Base-by-base conservation (phyloP, 139 green algal genomes). In the Tetradesmus obliquus region DNA sequence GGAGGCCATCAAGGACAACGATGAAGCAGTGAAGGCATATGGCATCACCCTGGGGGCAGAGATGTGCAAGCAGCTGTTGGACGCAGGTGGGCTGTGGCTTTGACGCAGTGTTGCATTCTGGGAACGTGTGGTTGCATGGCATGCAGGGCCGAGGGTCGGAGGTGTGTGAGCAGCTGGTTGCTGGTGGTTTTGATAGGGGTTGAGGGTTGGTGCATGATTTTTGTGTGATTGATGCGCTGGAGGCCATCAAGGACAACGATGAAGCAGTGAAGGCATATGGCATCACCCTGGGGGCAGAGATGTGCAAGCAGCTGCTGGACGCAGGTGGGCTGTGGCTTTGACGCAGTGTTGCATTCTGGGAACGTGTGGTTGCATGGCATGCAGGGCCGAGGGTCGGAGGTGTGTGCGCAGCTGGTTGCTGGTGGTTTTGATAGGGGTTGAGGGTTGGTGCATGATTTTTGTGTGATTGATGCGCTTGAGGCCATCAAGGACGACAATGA, bases 181-280 rank as follows among this genome's bases (percentile, higher is more conserved):
- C n/a, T 84, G 1, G 15, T 10, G 1, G 9, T 10, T 32, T 84
- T 45, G 79, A 53, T 53, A 53, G 10, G 60, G 60, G 60, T 51
- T 80, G 20, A n/a, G n/a, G n/a, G n/a, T n/a, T n/a, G n/a, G n/a
- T n/a, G n/a, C 79, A 1, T 10, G 12, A 45, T 57, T 2, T 3
- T 15, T 84, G 79, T 9, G 12, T 57, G n/a, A 20, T 15, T 55
- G 79, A 84, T 53, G 2, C 15, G 20, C 79, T 99, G 96, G 98
- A 99, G 92, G 90, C 94, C 0, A 97, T 99, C 91, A 99, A 99
- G 95, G 98, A 99, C 94, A 97, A 98, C 90, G 98, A 99, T 4
- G 98, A 98, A 82, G 98, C 96, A 6, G 92, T 98, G 57, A 98
- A 98, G 95, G 95, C 95, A 82, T 99, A 97, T 85, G 98, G 98